These are phyloP conservation scores for Lactarius hatsudake DNA, from an alignment of 768 basidiomycete species.

Conservation along the genomic window DNA sequence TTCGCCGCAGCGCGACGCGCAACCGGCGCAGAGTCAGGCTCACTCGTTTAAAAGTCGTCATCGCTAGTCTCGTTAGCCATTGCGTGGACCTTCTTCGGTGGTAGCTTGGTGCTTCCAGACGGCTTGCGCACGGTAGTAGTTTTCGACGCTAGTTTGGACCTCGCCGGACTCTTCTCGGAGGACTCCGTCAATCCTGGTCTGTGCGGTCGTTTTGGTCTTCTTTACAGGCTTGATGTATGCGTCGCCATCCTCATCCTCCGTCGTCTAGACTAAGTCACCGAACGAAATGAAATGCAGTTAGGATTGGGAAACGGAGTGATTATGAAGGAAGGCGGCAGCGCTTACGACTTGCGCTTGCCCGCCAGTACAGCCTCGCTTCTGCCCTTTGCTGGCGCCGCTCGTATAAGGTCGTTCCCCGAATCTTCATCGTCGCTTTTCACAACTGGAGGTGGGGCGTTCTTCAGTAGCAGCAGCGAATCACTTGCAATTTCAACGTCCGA, in stretches of 20 bases:
- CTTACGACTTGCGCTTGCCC: constrained; percentile 68
- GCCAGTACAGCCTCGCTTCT: constrained; percentile 46
- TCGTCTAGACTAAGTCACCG: background rate
- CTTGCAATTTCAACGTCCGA: constrained; percentile 33
- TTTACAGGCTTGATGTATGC: constrained; percentile 48
- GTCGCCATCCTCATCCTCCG: constrained; percentile 5
- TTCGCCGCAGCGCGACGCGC: constrained; percentile 37
- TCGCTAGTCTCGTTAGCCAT: constrained; percentile 40
- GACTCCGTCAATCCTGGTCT: constrained; percentile 49
- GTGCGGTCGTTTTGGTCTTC: constrained; percentile 42
- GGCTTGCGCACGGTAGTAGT: constrained; percentile 41
- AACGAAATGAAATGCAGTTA: background rate
- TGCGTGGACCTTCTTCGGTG: constrained; percentile 16
- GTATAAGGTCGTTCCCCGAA: constrained; percentile 36
- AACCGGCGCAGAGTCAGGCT: constrained; percentile 37
- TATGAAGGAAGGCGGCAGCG: background rate
- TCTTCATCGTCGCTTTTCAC: constrained; percentile 35
- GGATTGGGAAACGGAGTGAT: no score
- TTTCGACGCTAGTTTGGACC: constrained; percentile 17
- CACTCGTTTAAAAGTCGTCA: constrained; percentile 44
- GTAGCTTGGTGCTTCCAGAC: constrained; percentile 52
- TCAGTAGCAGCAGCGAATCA: constrained; percentile 29
- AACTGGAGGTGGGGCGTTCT: constrained; percentile 9
- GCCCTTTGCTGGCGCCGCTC: constrained; percentile 36
- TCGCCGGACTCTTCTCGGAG: constrained; percentile 44